These are phyloP conservation scores for Yamadazyma kitorensis DNA, from an alignment of 805 yeast species.

Conservation along the genomic window DNA sequence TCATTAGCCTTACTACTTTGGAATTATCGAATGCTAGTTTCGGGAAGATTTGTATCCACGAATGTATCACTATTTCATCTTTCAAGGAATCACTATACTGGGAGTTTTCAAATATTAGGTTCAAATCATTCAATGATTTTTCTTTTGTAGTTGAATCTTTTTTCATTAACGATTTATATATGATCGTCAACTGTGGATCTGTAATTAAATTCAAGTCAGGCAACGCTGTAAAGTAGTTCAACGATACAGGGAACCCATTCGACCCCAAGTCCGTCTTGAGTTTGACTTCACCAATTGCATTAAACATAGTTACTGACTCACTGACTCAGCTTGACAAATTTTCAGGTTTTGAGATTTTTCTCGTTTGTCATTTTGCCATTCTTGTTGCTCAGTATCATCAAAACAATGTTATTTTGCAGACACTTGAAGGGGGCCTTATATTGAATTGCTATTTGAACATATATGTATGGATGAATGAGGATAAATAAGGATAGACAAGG, in stretches of 20 bases:
- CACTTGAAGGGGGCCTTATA: too few relatives aligned
- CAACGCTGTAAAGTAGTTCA: constrained; percentile 72
- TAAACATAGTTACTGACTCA: constrained; percentile 6
- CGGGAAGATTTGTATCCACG: constrained; percentile 82
- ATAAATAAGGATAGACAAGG: too few relatives aligned
- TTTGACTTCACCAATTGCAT: background rate
- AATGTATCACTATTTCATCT: constrained; percentile 54
- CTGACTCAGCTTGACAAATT: too few relatives aligned
- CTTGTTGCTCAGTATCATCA: too few relatives aligned
- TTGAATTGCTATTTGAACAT: too few relatives aligned
- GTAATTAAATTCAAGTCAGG: constrained; percentile 50
- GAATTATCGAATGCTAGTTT: constrained; percentile 73
- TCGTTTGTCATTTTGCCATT: too few relatives aligned
- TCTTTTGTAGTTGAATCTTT: constrained; percentile 84
- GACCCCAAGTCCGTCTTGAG: constrained; percentile 23
- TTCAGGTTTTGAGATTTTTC: too few relatives aligned
- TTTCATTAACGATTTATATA: constrained; percentile 75
- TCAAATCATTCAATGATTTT: constrained; percentile 60
- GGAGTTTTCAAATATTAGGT: constrained; percentile 28
- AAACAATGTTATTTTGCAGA: too few relatives aligned
- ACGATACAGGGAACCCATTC: constrained; percentile 51
- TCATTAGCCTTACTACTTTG: constrained; percentile 53
- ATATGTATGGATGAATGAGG: too few relatives aligned
- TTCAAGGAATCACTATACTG: constrained; percentile 11
- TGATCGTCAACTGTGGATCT: constrained; percentile 52